Base-by-base conservation (phyloP, 116 monocot genomes). In the Dioscorea cayenensis region DNA sequence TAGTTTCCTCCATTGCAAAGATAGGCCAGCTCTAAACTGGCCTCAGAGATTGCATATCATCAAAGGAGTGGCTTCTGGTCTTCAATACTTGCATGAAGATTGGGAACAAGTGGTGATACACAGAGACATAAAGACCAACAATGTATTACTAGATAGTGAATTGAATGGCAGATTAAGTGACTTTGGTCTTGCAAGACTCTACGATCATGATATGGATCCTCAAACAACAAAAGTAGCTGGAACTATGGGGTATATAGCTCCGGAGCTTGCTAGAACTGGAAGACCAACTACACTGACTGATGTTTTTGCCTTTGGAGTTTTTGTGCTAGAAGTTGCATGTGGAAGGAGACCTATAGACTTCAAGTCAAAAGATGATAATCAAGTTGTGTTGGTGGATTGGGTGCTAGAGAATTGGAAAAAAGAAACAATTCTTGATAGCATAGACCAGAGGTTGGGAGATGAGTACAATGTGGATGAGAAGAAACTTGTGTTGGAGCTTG, bases 41-140 rank as follows among this genome's bases (percentile, higher is more conserved):
- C n/a, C 7, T 6, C 73, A 71, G 65, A 76, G 84, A 28, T 74
- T 81, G 14, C 37, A 28, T 17, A 84, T 88, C 67, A 81, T 88
- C 38, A 81, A 81, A 59, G 87, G 63, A 14, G 78, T 88, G 13
- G 87, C 81, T 6, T 37, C 87, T 0, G 79, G 81, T 1, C 73
- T 88, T 14, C 66, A 71, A 7, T 88, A 88, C 76, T 43, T 88
- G 16, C 84, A 88, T 37, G 87, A 84, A 20, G 87, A 76, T 29
- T 81, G 76, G 78, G 84, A 87, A 67, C 77, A 84, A 67, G 69
- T 82, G 38, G 84, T 79, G 71, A 79, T 81, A 20, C 84, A 79
- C 71, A 37, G 72, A 27, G 79, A 79, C 70, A 60, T 79, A 20
- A 79, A 79, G 25, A 74, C 74, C 5, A 79, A 74, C 74, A 79